Conservation (phyloP, 352 stramenopile species). For the Phytopythium helicoides region DNA sequence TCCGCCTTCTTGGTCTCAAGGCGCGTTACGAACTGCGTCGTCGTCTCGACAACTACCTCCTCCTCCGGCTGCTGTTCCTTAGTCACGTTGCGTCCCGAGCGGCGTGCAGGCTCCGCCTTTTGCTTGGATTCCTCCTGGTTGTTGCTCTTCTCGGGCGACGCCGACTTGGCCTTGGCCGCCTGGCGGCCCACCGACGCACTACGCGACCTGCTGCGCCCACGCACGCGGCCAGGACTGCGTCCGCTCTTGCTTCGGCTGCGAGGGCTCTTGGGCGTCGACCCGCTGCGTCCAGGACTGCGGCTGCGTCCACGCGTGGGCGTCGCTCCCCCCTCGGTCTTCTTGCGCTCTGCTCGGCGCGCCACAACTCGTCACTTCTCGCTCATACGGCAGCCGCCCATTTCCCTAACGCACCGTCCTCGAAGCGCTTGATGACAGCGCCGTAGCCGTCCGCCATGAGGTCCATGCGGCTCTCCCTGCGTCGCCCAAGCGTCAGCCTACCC, state of each 20-base stretch:
- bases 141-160: conserved; percentile 11
- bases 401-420: conserved; percentile 49
- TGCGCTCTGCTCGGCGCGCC: conserved; percentile 33
- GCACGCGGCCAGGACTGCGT: conserved; percentile 32
- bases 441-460: conserved; percentile 80
- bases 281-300: conserved; percentile 34
- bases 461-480: conserved; percentile 73
- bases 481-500: neutral
- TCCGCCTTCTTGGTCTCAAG: conserved; percentile 30
- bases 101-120: conserved; percentile 10
- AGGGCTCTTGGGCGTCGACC: conserved; percentile 35
- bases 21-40: conserved; percentile 30
- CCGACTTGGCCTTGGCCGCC: conserved; percentile 17
- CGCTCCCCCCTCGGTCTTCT: conserved; percentile 37
- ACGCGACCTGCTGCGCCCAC: conserved; percentile 49
- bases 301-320: conserved; percentile 23
- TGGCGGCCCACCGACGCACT: conserved; percentile 55
- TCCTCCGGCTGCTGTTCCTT: conserved; percentile 15
- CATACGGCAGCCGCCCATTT: no score
- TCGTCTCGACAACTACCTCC: conserved; percentile 15
- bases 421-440: conserved; percentile 63
- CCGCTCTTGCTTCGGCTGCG: conserved; percentile 17
- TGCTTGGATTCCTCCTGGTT: conserved; percentile 14
- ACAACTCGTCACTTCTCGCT: neutral
- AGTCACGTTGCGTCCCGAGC: conserved; percentile 2